phyloP scores from a whole-genome alignment of 352 stramenopile genomes.

The Pythium pyrilobum region DNA sequence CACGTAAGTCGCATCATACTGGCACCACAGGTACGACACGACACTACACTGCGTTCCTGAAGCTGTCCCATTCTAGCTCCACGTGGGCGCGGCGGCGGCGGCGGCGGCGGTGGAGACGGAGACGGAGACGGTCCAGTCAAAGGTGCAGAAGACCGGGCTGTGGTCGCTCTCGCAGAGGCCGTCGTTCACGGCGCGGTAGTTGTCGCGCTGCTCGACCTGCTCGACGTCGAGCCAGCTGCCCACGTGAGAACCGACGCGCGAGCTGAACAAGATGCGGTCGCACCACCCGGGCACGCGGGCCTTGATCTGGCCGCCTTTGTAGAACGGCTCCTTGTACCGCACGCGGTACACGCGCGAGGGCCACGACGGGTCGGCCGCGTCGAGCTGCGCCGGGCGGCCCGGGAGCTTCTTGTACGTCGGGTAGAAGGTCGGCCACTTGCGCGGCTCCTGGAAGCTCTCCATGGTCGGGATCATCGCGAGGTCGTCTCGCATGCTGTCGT shows the following conservation, averaged over 20 bases:
- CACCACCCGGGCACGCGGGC: slow-evolving; percentile 63
- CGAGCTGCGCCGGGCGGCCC: slow-evolving; percentile 19
- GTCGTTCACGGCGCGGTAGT: slow-evolving; percentile 61
- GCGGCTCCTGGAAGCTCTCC: slow-evolving; percentile 40
- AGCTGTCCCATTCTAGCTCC: too few species aligned
- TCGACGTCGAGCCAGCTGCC: slow-evolving; percentile 29
- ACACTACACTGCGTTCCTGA: too few species aligned
- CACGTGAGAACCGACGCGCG: slow-evolving; percentile 9
- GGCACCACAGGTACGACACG: too few species aligned
- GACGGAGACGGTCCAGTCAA: slow-evolving; percentile 21
- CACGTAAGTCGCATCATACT: too few species aligned
- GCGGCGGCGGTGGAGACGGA: slow-evolving; percentile 23
- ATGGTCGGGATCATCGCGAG: slow-evolving; percentile 30
- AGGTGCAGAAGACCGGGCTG: slow-evolving; percentile 56
- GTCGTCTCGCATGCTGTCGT: slow-evolving; percentile 66
- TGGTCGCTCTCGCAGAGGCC: slow-evolving; percentile 57
- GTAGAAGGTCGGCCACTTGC: slow-evolving; percentile 67
- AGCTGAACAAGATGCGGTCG: slow-evolving; percentile 64
- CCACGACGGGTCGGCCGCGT: slow-evolving; percentile 37
- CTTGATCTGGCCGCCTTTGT: slow-evolving; percentile 61
- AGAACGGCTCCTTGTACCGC: slow-evolving; percentile 58
- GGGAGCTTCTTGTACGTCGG: slow-evolving; percentile 77
- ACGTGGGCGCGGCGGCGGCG: background rate
- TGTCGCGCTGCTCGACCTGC: slow-evolving; percentile 33
- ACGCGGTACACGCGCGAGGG: slow-evolving; percentile 47